Percentiles rank a stretch among this genome's conserved stretches.
These are phyloP conservation scores for Ramularia collo-cygni DNA, from an alignment of 2,329 filamentous ascomycete species.

Conservation along the genomic window DNA sequence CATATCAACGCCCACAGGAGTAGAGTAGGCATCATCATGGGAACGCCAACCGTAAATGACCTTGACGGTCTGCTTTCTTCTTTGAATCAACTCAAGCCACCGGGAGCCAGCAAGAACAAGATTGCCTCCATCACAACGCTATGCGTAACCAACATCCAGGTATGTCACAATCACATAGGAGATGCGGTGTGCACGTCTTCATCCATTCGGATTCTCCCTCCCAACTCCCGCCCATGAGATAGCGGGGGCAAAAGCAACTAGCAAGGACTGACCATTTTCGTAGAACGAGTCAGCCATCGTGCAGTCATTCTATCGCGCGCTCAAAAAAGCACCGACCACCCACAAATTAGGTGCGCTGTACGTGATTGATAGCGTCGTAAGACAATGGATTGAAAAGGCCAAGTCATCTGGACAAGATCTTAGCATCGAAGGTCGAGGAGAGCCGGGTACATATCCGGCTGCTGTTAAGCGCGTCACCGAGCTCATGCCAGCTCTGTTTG, in stretches of 20 bases:
- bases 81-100: conserved; percentile 84
- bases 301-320: conserved; percentile 93
- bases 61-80: conserved; percentile 84
- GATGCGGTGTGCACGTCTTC: not conserved
- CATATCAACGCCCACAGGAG: conserved; percentile 6
- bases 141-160: conserved; percentile 85
- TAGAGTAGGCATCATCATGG: conserved; percentile 31
- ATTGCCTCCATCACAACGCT: conserved; percentile 81
- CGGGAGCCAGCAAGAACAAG: conserved; percentile 88
- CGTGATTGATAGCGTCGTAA: conserved; percentile 99
- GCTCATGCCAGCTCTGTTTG: conserved; percentile 87
- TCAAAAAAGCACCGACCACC: conserved; percentile 88
- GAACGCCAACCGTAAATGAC: conserved; percentile 70
- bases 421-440: conserved; percentile 61
- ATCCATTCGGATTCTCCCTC: too few species aligned
- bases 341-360: conserved; percentile 99
- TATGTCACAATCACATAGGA: conserved; percentile 39
- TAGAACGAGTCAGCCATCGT: conserved; percentile 93
- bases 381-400: conserved; percentile 96
- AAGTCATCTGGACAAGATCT: conserved; percentile 71
- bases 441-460: conserved; percentile 88
- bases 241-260: not conserved
- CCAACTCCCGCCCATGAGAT: too few species aligned
- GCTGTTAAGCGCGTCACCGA: conserved; percentile 96
- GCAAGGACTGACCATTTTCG: conserved; percentile 10